phyloP scores from a whole-genome alignment of 2,329 filamentous ascomycete species.

The Aureobasidium sp. region DNA sequence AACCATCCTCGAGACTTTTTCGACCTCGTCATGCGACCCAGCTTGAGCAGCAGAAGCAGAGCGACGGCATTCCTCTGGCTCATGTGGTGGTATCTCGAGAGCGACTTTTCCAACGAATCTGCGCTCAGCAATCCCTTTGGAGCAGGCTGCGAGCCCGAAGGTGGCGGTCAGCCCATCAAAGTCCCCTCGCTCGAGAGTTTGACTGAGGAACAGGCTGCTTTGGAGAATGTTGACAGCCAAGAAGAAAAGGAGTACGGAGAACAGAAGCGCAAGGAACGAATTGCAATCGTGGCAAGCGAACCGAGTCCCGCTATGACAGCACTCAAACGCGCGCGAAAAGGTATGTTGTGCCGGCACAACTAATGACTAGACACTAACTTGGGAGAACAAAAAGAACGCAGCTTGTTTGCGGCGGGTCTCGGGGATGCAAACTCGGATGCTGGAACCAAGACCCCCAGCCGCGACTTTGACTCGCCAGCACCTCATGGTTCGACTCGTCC shows the following conservation, averaged over 20 bases:
- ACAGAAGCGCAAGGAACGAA: slow-evolving; percentile 66
- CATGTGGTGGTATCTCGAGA: slow-evolving; percentile 99
- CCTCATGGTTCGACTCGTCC: slow-evolving; percentile 20
- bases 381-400: slow-evolving; percentile 15
- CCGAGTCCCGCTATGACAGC: slow-evolving; percentile 58
- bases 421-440: slow-evolving; percentile 10
- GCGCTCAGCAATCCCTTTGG: slow-evolving; percentile 90
- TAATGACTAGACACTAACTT: slow-evolving; percentile 1
- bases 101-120: slow-evolving; percentile 82
- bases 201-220: slow-evolving; percentile 55
- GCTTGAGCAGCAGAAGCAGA: slow-evolving; percentile 72
- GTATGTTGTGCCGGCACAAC: slow-evolving; percentile 24
- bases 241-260: slow-evolving; percentile 65
- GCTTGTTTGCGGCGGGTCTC: slow-evolving; percentile 10
- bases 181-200: slow-evolving; percentile 62
- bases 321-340: slow-evolving; percentile 41
- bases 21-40: slow-evolving; percentile 88
- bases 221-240: slow-evolving; percentile 68
- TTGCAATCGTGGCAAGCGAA: slow-evolving; percentile 65
- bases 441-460: slow-evolving; percentile 28
- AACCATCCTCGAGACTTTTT: slow-evolving; percentile 82
- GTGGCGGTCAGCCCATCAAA: slow-evolving; percentile 43
- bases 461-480: slow-evolving; percentile 33
- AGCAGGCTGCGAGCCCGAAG: slow-evolving; percentile 37
- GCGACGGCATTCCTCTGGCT: slow-evolving; percentile 91